Percentiles rank a stretch among this genome's conserved stretches.
Evolutionary conservation across 257 asterid genomes (phyloP).

Genomic region (Gentiana dahurica): DNA sequence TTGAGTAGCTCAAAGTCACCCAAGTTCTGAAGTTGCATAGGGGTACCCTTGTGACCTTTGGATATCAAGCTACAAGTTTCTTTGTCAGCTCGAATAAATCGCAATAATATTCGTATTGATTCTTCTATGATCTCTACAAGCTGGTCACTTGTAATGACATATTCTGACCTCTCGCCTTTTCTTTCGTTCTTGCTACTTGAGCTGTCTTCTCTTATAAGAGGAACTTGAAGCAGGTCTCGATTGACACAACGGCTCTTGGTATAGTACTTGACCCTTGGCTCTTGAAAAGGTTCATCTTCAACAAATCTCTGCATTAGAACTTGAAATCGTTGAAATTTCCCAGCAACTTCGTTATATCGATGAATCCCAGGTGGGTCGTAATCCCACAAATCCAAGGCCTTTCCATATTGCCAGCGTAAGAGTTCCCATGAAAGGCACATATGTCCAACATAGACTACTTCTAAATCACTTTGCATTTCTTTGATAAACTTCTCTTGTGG

Average conservation of each 20-base stretch:
- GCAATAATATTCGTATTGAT: conserved; percentile 83
- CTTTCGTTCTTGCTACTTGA: conserved; percentile 35
- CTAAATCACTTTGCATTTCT: conserved; percentile 76
- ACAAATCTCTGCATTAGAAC: conserved; percentile 77
- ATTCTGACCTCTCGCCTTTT: conserved; percentile 28
- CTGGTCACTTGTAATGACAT: conserved; percentile 53
- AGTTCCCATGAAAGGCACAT: conserved; percentile 96
- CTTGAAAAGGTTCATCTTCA: conserved; percentile 84
- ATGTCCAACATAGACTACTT: conserved; percentile 79
- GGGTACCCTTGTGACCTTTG: conserved; percentile 14
- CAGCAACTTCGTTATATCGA: conserved; percentile 68
- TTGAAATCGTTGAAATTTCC: conserved; percentile 87
- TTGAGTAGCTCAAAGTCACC: conserved; percentile 42
- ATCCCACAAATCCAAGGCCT: conserved; percentile 66
- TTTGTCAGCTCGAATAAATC: conserved; percentile 66
- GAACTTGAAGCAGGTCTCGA: conserved; percentile 86
- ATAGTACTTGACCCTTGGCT: conserved; percentile 50
- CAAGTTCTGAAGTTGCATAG: conserved; percentile 30
- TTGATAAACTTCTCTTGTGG: conserved; percentile 66
- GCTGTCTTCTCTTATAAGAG: conserved; percentile 68
- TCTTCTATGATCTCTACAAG: conserved; percentile 86
- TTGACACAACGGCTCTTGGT: conserved; percentile 55
- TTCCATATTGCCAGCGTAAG: conserved; percentile 76
- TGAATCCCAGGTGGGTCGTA: conserved; percentile 50
- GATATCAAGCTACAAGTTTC: conserved; percentile 29